Evolutionary conservation across 345 rosid species (phyloP).

Genomic region (Gossypioides kirkii): DNA sequence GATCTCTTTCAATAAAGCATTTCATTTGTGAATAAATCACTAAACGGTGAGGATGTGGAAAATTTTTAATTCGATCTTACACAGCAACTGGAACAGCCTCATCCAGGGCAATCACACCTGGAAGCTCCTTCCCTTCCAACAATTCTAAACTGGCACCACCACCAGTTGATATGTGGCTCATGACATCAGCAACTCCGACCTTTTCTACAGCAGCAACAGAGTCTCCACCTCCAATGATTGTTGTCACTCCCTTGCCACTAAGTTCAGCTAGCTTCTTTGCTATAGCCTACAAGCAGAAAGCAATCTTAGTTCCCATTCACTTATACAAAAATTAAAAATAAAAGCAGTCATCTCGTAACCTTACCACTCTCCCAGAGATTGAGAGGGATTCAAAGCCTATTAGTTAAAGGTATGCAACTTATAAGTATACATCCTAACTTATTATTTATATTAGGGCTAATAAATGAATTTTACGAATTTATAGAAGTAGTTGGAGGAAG

Average conservation of each 20-base stretch:
- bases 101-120: slow-evolving; percentile 79
- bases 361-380: neutral
- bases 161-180: slow-evolving; percentile 92
- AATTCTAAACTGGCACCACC: slow-evolving; percentile 93
- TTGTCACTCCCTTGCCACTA: slow-evolving; percentile 73
- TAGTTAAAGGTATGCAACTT: neutral
- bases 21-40: slow-evolving; percentile 13
- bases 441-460: neutral
- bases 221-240: slow-evolving; percentile 87
- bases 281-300: slow-evolving; percentile 45
- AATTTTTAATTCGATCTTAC: slow-evolving; percentile 25
- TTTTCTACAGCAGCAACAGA: slow-evolving; percentile 83
- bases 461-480: neutral
- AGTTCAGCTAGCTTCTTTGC: slow-evolving; percentile 93
- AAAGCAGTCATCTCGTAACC: neutral
- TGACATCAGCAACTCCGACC: slow-evolving; percentile 67
- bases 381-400: neutral
- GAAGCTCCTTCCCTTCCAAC: slow-evolving; percentile 79
- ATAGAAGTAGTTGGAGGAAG: neutral
- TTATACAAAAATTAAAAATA: neutral
- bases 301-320: neutral
- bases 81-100: slow-evolving; percentile 51
- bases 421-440: neutral
- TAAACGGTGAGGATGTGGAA: neutral
- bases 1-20: slow-evolving; percentile 17